phyloP scores from a whole-genome alignment of 257 asterid genomes.

The Primulina eburnea region DNA sequence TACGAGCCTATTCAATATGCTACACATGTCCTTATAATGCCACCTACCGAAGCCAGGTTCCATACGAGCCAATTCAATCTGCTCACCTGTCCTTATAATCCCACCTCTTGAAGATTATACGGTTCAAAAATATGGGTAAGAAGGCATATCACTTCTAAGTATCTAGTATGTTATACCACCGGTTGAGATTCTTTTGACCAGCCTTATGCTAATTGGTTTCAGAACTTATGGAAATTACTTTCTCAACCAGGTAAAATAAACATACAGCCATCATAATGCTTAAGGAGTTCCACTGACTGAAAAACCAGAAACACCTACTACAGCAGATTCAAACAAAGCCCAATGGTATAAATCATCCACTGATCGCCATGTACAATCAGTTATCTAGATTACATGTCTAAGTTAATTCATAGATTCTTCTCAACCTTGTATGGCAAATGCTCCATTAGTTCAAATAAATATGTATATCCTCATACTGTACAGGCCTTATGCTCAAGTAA shows the following conservation, averaged over 20 bases:
- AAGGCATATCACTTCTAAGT: background rate
- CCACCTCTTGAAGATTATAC: background rate
- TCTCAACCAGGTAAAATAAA: background rate
- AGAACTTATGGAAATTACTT: background rate
- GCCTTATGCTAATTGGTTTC: background rate
- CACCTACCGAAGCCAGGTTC: background rate
- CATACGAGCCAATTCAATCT: background rate
- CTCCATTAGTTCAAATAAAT: background rate
- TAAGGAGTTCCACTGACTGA: background rate
- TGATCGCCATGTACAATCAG: conserved; percentile 6
- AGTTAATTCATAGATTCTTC: conserved; percentile 18
- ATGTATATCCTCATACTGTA: background rate
- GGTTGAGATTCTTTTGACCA: background rate
- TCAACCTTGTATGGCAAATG: background rate
- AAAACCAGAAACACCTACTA: background rate
- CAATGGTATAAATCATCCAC: conserved; percentile 17
- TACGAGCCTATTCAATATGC: too few relatives aligned
- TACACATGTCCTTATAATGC: background rate
- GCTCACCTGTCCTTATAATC: background rate
- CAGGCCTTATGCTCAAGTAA: background rate
- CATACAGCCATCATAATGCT: background rate
- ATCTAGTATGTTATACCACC: background rate
- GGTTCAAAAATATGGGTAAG: background rate
- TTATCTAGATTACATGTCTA: conserved; percentile 12
- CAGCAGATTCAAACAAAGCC: background rate